Conservation (phyloP, 257 asterid species). For the Solanum lycopersicoides region DNA sequence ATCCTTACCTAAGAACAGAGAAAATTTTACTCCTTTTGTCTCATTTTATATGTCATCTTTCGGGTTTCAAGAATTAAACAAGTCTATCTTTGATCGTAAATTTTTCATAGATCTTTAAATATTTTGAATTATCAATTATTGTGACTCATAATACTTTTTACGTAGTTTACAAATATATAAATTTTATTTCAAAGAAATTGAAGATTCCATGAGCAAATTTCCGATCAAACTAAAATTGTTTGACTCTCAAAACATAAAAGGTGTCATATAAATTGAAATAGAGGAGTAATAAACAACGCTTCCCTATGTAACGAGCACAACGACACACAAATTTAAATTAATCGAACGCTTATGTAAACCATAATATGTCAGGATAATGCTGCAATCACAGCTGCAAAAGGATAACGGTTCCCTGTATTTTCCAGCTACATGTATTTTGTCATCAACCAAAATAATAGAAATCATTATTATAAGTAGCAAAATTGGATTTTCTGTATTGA, state of each 20-base stretch:
- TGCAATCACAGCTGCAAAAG: neutral
- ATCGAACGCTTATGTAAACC: neutral
- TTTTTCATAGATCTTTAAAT: no score
- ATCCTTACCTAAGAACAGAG: no score
- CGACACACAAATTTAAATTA: rapidly evolving
- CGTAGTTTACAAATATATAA: no score
- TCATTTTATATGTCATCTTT: no score
- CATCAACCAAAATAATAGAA: neutral
- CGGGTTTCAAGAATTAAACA: no score
- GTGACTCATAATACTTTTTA: no score
- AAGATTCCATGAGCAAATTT: no score
- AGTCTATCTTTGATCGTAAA: no score
- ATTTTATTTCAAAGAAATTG: no score
- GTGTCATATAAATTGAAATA: no score
- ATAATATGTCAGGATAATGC: neutral
- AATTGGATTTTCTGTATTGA: neutral
- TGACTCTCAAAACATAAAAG: no score
- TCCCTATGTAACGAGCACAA: neutral
- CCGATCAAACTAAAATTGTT: rapidly evolving
- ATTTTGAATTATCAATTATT: no score
- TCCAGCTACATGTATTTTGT: neutral
- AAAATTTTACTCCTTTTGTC: neutral
- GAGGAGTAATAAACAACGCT: neutral
- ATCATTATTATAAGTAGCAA: neutral
- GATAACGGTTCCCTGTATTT: neutral